Conservation (phyloP, 2,329 filamentous ascomycete species). For the Aspergillus floridensis region DNA sequence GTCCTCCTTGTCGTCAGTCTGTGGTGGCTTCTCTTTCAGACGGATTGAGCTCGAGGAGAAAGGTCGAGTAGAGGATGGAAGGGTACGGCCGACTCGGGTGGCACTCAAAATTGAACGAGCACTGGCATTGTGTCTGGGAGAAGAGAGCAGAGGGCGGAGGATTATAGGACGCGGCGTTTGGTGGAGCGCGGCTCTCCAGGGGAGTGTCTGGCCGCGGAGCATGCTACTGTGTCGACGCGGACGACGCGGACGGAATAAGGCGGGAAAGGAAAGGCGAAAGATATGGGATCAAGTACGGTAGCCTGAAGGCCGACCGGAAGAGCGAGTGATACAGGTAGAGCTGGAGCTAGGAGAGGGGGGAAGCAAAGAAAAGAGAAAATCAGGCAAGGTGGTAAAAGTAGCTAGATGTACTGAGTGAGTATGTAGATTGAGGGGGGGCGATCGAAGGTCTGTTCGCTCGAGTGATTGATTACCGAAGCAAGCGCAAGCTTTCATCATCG, state of each 20-base stretch:
- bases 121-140: slow-evolving; percentile 32
- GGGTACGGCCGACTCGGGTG: slow-evolving; percentile 23
- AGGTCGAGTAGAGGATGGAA: slow-evolving; percentile 34
- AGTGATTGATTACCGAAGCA: slow-evolving; percentile 31
- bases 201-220: slow-evolving; percentile 63
- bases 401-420: neutral
- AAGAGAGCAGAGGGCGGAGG: slow-evolving; percentile 32
- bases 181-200: slow-evolving; percentile 62
- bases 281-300: slow-evolving; percentile 11
- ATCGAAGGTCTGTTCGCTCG: slow-evolving; percentile 9
- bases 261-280: slow-evolving; percentile 13
- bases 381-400: slow-evolving; percentile 20
- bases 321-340: neutral
- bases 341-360: neutral
- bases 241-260: slow-evolving; percentile 8
- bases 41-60: slow-evolving; percentile 49
- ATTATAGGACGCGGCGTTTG: slow-evolving; percentile 45
- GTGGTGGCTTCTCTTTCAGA: slow-evolving; percentile 57
- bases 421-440: neutral
- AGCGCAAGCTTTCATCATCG: slow-evolving; percentile 34
- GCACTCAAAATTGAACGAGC: slow-evolving; percentile 27
- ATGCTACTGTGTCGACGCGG: slow-evolving; percentile 45
- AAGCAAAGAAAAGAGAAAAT: neutral
- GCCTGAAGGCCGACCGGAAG: neutral
- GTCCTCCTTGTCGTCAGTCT: slow-evolving; percentile 39